These are phyloP conservation scores for Globisporangium paddicum DNA, from an alignment of 352 stramenopile genomes.

Conservation along the genomic window DNA sequence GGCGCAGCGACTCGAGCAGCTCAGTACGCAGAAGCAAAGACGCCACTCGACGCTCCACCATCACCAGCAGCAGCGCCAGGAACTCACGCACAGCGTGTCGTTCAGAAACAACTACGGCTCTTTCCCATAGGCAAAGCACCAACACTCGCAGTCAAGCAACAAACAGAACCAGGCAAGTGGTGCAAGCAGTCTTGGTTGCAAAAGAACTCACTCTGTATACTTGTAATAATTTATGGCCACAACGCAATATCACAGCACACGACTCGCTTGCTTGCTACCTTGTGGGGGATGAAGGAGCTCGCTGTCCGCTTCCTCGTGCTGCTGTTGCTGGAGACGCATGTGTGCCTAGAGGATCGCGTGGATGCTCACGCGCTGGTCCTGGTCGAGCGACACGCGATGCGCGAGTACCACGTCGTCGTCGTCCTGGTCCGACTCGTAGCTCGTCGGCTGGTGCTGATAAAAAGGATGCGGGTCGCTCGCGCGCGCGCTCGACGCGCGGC, in stretches of 20 bases:
- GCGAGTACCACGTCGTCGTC: conserved; percentile 53
- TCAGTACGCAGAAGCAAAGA: background rate
- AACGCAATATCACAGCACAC: background rate
- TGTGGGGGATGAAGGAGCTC: background rate
- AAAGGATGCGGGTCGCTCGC: conserved; percentile 19
- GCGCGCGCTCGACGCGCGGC: conserved; percentile 1
- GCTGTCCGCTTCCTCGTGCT: background rate
- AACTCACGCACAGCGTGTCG: background rate
- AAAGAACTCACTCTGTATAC: conserved; percentile 1
- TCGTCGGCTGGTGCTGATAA: conserved; percentile 17
- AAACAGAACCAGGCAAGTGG: no score
- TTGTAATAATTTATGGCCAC: conserved; percentile 8
- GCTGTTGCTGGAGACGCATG: background rate
- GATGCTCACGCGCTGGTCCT: conserved; percentile 56
- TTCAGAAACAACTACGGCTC: conserved; percentile 20
- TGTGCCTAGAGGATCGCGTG: conserved; percentile 53
- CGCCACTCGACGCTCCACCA: conserved; percentile 11
- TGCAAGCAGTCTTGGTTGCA: background rate
- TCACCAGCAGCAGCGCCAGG: conserved; percentile 1
- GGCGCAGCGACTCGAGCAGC: background rate
- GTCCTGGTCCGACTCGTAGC: conserved; percentile 15
- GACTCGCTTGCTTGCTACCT: background rate
- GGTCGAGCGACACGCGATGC: conserved; percentile 52
- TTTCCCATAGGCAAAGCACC: conserved; percentile 15
- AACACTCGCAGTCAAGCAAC: no score